These are phyloP conservation scores for Pelargonium myrrhifolium DNA, from an alignment of 441 rosid species.

Conservation along the genomic window DNA sequence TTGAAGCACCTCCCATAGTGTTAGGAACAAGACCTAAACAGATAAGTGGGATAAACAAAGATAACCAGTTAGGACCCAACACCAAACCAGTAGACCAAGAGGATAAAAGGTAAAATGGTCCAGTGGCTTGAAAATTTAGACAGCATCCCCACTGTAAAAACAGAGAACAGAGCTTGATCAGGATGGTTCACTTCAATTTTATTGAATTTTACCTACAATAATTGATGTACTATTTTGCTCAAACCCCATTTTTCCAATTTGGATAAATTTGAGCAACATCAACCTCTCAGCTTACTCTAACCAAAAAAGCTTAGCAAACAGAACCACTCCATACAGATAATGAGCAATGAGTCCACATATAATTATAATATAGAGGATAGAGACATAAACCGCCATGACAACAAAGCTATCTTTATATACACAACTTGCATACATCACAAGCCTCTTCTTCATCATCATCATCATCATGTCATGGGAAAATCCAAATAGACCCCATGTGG, in stretches of 20 bases:
- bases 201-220: neutral
- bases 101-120: neutral
- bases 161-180: neutral
- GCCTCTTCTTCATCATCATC: neutral
- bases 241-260: too few species aligned
- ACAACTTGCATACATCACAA: neutral
- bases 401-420: neutral
- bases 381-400: too few species aligned
- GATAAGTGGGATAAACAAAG: neutral
- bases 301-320: too few species aligned
- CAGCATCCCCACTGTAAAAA: neutral
- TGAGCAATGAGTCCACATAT: too few species aligned
- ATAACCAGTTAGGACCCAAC: neutral
- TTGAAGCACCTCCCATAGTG: too few species aligned
- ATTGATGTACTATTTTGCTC: neutral
- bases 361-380: too few species aligned
- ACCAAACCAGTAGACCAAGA: neutral
- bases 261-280: too few species aligned
- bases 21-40: too few species aligned
- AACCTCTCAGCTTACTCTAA: too few species aligned
- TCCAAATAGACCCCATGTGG: slow-evolving; percentile 1
- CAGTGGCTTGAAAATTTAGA: neutral
- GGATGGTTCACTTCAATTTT: neutral
- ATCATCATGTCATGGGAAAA: neutral
- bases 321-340: too few species aligned